Evolutionary conservation across 108 stramenopile genomes (phyloP).

Genomic region (Nitzschia putrida): DNA sequence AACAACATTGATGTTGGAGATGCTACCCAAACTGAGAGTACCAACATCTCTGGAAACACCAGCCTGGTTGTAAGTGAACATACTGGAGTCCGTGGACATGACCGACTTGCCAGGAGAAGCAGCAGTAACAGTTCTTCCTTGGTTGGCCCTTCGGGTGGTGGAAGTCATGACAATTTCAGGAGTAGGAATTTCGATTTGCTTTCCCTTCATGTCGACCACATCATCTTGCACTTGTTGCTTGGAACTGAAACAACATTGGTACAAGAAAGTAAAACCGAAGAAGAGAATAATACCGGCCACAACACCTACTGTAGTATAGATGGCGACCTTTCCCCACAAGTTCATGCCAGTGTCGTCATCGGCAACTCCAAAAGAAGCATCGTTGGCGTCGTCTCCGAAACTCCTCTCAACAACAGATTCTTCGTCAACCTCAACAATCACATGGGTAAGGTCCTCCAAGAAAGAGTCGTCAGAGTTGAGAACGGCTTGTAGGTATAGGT

Average conservation of each 20-base stretch:
- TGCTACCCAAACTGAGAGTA: constrained; percentile 14
- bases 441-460: constrained; percentile 25
- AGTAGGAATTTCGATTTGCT: constrained; percentile 3
- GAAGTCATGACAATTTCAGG: neutral
- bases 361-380: neutral
- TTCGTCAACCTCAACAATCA: constrained; percentile 31
- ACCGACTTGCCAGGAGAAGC: constrained; percentile 35
- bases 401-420: constrained; percentile 10
- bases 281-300: constrained; percentile 1
- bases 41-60: constrained; percentile 12
- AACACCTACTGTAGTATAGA: constrained; percentile 5
- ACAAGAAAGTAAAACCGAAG: neutral
- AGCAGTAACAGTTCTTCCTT: neutral
- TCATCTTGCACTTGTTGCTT: constrained; percentile 13
- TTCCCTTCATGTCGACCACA: neutral
- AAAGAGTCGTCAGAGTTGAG: constrained; percentile 21
- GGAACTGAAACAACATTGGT: neutral
- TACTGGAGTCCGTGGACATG: constrained; percentile 38
- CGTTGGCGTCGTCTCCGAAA: neutral
- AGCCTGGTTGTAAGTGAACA: constrained; percentile 36
- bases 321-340: constrained; percentile 8
- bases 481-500: constrained; percentile 20
- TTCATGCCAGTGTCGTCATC: neutral
- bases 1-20: constrained; percentile 25
- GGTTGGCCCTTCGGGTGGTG: neutral